Percentiles rank a stretch among this genome's conserved stretches.
These are phyloP conservation scores for Phialophora expanda DNA, from an alignment of 2,329 filamentous ascomycete genomes.

Conservation along the genomic window DNA sequence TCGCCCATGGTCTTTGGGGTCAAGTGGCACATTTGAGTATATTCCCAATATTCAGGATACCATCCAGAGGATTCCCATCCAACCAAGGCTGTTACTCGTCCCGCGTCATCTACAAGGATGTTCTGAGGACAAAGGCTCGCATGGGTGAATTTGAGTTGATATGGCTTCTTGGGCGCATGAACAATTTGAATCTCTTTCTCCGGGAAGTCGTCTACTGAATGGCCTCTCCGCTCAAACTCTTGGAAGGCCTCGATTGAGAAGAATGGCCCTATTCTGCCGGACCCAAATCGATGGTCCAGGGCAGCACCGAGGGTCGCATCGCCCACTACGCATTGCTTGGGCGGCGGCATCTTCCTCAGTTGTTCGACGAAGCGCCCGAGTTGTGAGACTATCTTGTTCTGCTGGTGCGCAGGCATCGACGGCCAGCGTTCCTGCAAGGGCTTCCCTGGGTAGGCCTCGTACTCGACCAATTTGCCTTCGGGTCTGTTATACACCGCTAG, in stretches of 20 bases:
- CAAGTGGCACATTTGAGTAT: conserved; percentile 40
- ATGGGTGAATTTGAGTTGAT: conserved; percentile 43
- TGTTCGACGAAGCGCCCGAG: conserved; percentile 39
- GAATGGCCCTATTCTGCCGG: conserved; percentile 37
- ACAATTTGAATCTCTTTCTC: conserved; percentile 35
- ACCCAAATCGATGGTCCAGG: conserved; percentile 38
- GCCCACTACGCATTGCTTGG: conserved; percentile 38
- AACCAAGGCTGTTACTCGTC: conserved; percentile 40
- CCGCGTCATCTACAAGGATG: conserved; percentile 40
- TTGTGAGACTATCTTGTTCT: conserved; percentile 37
- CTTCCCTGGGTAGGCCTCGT: conserved; percentile 37
- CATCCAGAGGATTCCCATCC: conserved; percentile 44
- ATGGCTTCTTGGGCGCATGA: conserved; percentile 34
- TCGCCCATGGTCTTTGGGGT: conserved; percentile 35
- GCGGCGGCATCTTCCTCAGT: conserved; percentile 38
- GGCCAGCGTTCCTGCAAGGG: conserved; percentile 33
- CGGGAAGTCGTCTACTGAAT: conserved; percentile 34
- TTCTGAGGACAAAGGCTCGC: conserved; percentile 42
- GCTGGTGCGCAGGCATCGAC: conserved; percentile 35
- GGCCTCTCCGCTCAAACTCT: conserved; percentile 37
- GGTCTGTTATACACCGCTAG: conserved; percentile 38
- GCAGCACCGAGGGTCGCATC: conserved; percentile 39
- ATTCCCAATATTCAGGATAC: conserved; percentile 44
- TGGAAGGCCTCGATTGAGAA: conserved; percentile 39
- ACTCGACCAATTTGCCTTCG: conserved; percentile 39